Evolutionary conservation across 805 yeast genomes (phyloP).

Genomic region (Ogataea henricii): DNA sequence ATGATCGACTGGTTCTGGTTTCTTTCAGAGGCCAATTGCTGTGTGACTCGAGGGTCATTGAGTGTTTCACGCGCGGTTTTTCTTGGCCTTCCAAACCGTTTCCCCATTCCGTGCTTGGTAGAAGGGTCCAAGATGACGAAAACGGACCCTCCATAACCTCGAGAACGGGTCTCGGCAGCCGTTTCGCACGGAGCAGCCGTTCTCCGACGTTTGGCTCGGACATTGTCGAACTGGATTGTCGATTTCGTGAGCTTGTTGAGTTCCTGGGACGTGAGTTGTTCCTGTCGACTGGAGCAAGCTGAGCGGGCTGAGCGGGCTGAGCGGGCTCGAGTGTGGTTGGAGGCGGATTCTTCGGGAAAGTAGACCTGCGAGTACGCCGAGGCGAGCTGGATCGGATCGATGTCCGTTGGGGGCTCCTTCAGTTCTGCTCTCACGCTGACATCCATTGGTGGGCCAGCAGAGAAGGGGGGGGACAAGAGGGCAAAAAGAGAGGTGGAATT

Average conservation of each 20-base stretch:
- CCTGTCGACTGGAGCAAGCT: background rate
- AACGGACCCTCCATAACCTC: background rate
- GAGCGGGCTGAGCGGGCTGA: no score
- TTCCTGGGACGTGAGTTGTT: background rate
- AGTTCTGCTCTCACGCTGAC: background rate
- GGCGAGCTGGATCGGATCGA: constrained; percentile 6
- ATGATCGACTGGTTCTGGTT: constrained; percentile 19
- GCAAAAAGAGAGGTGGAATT: background rate
- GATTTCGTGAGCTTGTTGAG: constrained; percentile 3
- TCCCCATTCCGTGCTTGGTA: constrained; percentile 14
- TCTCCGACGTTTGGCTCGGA: background rate
- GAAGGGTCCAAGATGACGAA: constrained; percentile 24
- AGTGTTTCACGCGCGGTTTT: background rate
- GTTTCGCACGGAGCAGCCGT: background rate
- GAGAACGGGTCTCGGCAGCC: background rate
- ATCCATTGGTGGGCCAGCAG: background rate
- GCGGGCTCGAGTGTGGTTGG: no score
- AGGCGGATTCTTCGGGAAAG: background rate
- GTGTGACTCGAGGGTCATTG: background rate
- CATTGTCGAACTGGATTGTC: constrained; percentile 7
- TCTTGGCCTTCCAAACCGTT: constrained; percentile 11
- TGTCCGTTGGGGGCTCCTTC: background rate
- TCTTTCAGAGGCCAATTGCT: constrained; percentile 9
- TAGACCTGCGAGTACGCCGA: constrained; percentile 7
- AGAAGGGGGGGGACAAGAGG: background rate